Conservation (phyloP, 768 basidiomycete genomes). For the Xerocomus potaroensis region DNA sequence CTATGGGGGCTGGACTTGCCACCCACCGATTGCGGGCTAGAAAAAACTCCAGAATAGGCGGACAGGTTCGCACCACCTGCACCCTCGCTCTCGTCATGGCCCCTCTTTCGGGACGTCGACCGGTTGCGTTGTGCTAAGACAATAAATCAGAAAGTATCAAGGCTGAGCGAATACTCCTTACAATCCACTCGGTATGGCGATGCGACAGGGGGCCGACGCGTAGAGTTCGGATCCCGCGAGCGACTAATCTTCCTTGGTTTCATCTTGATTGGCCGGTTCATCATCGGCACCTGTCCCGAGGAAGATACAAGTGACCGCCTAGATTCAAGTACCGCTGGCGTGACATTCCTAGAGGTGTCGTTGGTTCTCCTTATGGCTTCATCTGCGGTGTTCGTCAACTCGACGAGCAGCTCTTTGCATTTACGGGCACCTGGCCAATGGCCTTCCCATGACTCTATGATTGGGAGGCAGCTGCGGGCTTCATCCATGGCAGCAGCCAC, state of each 20-base stretch:
- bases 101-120: constrained; percentile 72
- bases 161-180: constrained; percentile 32
- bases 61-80: constrained; percentile 38
- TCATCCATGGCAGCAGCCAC: constrained; percentile 78
- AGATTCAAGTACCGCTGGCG: constrained; percentile 43
- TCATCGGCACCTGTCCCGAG: constrained; percentile 38
- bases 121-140: constrained; percentile 59
- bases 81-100: constrained; percentile 59
- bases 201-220: constrained; percentile 52
- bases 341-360: constrained; percentile 17
- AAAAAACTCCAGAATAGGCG: constrained; percentile 52
- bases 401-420: constrained; percentile 75
- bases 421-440: constrained; percentile 86
- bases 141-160: constrained; percentile 14
- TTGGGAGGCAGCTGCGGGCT: constrained; percentile 64
- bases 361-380: constrained; percentile 51
- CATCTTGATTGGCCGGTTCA: constrained; percentile 48
- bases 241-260: constrained; percentile 51
- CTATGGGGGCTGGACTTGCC: constrained; percentile 61
- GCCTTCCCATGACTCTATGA: constrained; percentile 79
- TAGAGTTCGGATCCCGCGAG: constrained; percentile 53
- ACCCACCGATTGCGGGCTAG: constrained; percentile 45
- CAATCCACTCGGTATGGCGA: constrained; percentile 65
- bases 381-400: constrained; percentile 63
- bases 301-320: constrained; percentile 49